Base-by-base conservation (phyloP, 73 alveolate genomes). In the Halteria grandinella region DNA sequence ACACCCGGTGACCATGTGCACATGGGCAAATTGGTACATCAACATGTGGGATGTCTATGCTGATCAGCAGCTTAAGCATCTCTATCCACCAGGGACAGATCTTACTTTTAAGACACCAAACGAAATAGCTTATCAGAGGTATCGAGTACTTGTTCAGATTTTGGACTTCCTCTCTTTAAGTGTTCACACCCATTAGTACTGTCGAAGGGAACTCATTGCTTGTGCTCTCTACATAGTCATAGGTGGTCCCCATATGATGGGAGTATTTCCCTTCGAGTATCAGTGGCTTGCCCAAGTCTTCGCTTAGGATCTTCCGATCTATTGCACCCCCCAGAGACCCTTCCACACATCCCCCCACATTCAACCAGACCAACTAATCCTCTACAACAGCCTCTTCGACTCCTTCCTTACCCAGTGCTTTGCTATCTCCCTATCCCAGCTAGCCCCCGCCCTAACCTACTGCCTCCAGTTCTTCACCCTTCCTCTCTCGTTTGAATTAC, bases 21-120 rank as follows among this genome's bases (percentile, higher is more conserved):
- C 27, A 12, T 71, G 84, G 71, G 40, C 50, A 4, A 71, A 71
- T 12, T 29, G 44, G 55, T 50, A 55, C 17, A 71, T 71, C 74
- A 49, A 71, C 25, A 50, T 47, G 54, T 71, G 84, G 84, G 84
- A 71, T 43, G 36, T 57, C 8, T 57, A 57, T 57, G 31, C 31
- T 33, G 74, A 57, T 6, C 25, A 57, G 20, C 31, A 39, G 4
- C 25, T 57, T 3, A 28, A 57, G 31, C 23, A 25, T 10, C 36
- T 17, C 28, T 57, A 57, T 32, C 36, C 31, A 18, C 6, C 14
- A 17, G 51, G n/a, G n/a, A n/a, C 28, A 4, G 74, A 57, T 57
- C 36, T 57, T 33, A 8, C 74, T 8, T 57, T 57, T 18, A 57
- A 57, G 54, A n/a, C 12, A 31, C 74, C 74, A 8, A 57, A 57